Evolutionary conservation across 163 green algal species (phyloP).

Genomic region (Scenedesmus sp.): DNA sequence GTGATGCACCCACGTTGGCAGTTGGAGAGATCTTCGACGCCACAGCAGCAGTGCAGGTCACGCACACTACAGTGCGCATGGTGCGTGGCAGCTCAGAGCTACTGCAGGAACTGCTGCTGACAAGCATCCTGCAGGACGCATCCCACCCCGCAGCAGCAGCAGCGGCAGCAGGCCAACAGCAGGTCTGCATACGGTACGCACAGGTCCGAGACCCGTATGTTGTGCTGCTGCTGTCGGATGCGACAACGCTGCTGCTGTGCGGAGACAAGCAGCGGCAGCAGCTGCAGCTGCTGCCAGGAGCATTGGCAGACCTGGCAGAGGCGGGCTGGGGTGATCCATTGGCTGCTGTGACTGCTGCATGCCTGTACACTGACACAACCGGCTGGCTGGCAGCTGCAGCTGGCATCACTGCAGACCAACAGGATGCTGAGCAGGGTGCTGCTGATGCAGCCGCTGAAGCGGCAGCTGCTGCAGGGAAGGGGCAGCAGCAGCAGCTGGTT

Average conservation of each 20-base stretch:
- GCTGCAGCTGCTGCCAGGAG: slow-evolving; percentile 48
- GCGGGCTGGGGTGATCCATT: slow-evolving; percentile 61
- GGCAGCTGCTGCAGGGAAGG: background rate
- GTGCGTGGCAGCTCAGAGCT: slow-evolving; percentile 49
- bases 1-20: slow-evolving; percentile 72
- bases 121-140: background rate
- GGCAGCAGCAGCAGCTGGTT: background rate
- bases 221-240: slow-evolving; percentile 74
- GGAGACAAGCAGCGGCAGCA: slow-evolving; percentile 4
- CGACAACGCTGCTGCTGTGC: slow-evolving; percentile 67
- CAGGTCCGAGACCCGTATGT: slow-evolving; percentile 75
- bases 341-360: slow-evolving; percentile 55
- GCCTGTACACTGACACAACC: slow-evolving; percentile 61
- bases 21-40: slow-evolving; percentile 75
- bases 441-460: background rate
- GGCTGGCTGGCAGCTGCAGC: slow-evolving; percentile 66
- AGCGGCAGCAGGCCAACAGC: background rate
- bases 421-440: background rate
- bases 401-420: background rate
- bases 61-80: slow-evolving; percentile 63
- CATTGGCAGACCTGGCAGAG: slow-evolving; percentile 3
- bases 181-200: slow-evolving; percentile 47
- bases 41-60: slow-evolving; percentile 78
- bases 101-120: slow-evolving; percentile 40
- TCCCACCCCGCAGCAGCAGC: slow-evolving; percentile 30